Evolutionary conservation across 441 rosid genomes (phyloP), one percentile per base, ranked within the genome.

Genomic region (Gossypium trilobum): DNA sequence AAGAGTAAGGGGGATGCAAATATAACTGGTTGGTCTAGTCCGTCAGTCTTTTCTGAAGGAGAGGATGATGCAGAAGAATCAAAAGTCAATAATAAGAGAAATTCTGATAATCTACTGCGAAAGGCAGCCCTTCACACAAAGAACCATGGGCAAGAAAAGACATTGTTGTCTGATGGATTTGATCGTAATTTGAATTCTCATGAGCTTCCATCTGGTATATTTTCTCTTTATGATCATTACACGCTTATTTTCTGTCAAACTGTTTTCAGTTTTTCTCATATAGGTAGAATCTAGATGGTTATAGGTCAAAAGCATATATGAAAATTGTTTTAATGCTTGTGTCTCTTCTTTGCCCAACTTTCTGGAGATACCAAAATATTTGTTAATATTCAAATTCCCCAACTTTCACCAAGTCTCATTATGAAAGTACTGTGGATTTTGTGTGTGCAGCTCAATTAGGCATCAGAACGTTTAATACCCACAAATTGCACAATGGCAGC

Each of bases 1-100:
- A 89, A 89, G 84, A 89, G 84, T 68, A 87, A 89, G 77, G 91
- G 88, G 16, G 91, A 89, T 79, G 85, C 82, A 58, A 85, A 80
- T 77, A 17, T 78, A 51, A 72, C 86, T 25, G 89, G 89, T 73
- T 84, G 86, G 82, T 84, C 89, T 68, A 85, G 90, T 79, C 89
- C 92, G 8, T 86, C 86, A 1, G 81, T 87, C 25, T 85, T 80
- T 78, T 87, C 88, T 22, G 91, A 89, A 84, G 93, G 88, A 70
- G 91, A 87, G 77, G 91, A 87, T 77, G 93, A 85, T 14, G 58
- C 75, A 0, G 93, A 87, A 65, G 91, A 87, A 42, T 77, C 83
- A 10, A 87, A 80, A 82, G 79, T 79, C 33, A 59, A 75, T 68
- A 81, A 79, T 78, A 83, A 78, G 82, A 83, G 81, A 80, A 84